Evolutionary conservation across 1,139 yeast genomes (phyloP).

Genomic region (Trichomonascaceae sp.): DNA sequence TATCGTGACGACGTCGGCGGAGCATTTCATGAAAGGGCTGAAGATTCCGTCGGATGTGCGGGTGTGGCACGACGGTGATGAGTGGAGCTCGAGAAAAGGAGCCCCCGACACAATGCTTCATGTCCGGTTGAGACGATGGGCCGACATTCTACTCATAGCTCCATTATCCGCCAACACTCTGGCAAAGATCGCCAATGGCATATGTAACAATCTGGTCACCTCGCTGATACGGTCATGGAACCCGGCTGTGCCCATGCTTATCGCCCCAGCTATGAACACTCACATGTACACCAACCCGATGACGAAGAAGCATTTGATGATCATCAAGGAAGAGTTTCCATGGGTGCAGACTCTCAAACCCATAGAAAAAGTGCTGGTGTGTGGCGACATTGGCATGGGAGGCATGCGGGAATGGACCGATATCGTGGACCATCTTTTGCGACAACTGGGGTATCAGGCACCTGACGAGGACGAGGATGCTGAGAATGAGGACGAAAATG

Average conservation of each 20-base stretch:
- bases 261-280: conserved; percentile 97
- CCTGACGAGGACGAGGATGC: conserved; percentile 26
- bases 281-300: conserved; percentile 92
- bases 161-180: conserved; percentile 90
- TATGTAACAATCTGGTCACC: conserved; percentile 75
- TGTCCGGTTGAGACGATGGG: conserved; percentile 88
- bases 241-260: conserved; percentile 65
- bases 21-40: conserved; percentile 64
- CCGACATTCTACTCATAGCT: conserved; percentile 80
- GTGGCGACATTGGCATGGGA: conserved; percentile 96
- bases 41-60: conserved; percentile 74
- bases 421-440: conserved; percentile 65
- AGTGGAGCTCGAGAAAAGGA: conserved; percentile 45
- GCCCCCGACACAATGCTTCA: conserved; percentile 68
- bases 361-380: conserved; percentile 81
- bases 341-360: conserved; percentile 79
- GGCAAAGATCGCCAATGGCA: conserved; percentile 82
- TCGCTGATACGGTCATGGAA: conserved; percentile 88
- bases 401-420: conserved; percentile 98
- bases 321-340: conserved; percentile 48
- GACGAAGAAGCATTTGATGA: conserved; percentile 65
- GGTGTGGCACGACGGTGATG: conserved; percentile 90
- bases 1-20: conserved; percentile 72
- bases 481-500: conserved; percentile 24
- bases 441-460: conserved; percentile 26